Conservation (phyloP, 2,329 filamentous ascomycete genomes). For the Fusarium austroafricanum region DNA sequence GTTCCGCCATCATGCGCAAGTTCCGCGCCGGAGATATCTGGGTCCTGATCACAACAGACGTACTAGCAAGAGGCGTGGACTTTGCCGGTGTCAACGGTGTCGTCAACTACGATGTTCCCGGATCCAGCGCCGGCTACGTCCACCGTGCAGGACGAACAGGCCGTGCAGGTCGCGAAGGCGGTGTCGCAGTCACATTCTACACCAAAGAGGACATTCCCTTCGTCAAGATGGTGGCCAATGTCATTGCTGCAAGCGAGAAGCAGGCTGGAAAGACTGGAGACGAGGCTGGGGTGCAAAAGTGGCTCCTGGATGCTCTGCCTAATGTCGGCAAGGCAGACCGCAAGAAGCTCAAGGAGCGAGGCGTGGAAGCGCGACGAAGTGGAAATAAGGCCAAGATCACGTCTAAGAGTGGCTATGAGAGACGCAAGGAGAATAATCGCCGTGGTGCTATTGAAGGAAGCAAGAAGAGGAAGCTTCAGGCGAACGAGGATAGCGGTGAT, state of each 20-base stretch:
- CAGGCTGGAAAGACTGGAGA: slow-evolving; percentile 67
- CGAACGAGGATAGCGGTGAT: slow-evolving; percentile 39
- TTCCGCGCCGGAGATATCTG: slow-evolving; percentile 95
- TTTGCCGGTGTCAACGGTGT: slow-evolving; percentile 96
- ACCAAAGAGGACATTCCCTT: slow-evolving; percentile 93
- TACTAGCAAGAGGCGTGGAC: slow-evolving; percentile 91
- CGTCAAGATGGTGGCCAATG: slow-evolving; percentile 91
- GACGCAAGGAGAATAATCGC: slow-evolving; percentile 74
- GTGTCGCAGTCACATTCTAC: slow-evolving; percentile 92
- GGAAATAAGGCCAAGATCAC: slow-evolving; percentile 74
- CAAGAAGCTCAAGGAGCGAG: slow-evolving; percentile 82
- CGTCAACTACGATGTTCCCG: slow-evolving; percentile 96
- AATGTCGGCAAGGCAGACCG: slow-evolving; percentile 85
- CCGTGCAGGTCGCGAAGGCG: slow-evolving; percentile 85
- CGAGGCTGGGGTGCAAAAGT: slow-evolving; percentile 76
- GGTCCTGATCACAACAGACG: slow-evolving; percentile 95
- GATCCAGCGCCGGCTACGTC: slow-evolving; percentile 89
- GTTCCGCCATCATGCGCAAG: slow-evolving; percentile 84
- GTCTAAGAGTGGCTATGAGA: slow-evolving; percentile 81
- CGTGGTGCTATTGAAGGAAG: slow-evolving; percentile 72
- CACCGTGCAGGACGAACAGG: slow-evolving; percentile 94
- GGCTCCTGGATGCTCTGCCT: slow-evolving; percentile 89
- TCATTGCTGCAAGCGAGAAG: slow-evolving; percentile 86
- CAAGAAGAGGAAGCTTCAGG: slow-evolving; percentile 63
- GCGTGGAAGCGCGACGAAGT: slow-evolving; percentile 76